Base-by-base conservation (phyloP, 208 protist genomes). In the Crithidia expoeki region DNA sequence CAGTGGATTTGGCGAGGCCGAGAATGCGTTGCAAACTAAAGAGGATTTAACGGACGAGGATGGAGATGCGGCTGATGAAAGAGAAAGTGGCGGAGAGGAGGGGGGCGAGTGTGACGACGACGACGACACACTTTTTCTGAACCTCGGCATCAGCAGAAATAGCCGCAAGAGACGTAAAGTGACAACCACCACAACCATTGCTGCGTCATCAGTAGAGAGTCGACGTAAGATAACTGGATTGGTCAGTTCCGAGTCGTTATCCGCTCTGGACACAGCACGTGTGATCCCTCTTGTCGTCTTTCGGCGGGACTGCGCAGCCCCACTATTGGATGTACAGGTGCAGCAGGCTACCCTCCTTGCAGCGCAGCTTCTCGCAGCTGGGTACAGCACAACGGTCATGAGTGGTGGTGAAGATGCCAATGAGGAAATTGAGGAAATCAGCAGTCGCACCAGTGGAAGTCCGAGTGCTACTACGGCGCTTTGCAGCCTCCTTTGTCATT, bases 271-370 rank as follows among this genome's bases (percentile, higher is more conserved):
- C 25, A 61, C 52, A 1, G 55, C 63, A 17, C 71, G 63, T 30
- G 56, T 66, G 9, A 23, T 76, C 2, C 71, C 71, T 17, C 12
- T 76, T 0, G 46, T 66, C 25, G 71, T 76, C n/a, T 60, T 69
- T 5, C 62, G 49, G 11, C 23, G 40, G 14, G 71, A 76, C 46
- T 47, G 55, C 32, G 56, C 63, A 0, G 55, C 57, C 2, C 56
- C 71, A 57, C 36, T 76, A 36, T 23, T 76, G 63, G 71, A 71
- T 14, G 71, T 76, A 27, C 56, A 71, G 49, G 63, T 76, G 63
- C 49, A 32, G 23, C 36, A 67, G 0, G 63, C 56, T 21, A 27
- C n/a, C 5, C 63, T 58, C 4, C 58, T 76, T n/a, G 56, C 63
- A 0, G 57, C 56, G 0, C 63, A 65, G 56, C 63, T 76, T 2